Percentiles rank a stretch among this genome's conserved stretches.
phyloP scores from a whole-genome alignment of 345 rosid species.

The Bruguiera gymnorhiza region DNA sequence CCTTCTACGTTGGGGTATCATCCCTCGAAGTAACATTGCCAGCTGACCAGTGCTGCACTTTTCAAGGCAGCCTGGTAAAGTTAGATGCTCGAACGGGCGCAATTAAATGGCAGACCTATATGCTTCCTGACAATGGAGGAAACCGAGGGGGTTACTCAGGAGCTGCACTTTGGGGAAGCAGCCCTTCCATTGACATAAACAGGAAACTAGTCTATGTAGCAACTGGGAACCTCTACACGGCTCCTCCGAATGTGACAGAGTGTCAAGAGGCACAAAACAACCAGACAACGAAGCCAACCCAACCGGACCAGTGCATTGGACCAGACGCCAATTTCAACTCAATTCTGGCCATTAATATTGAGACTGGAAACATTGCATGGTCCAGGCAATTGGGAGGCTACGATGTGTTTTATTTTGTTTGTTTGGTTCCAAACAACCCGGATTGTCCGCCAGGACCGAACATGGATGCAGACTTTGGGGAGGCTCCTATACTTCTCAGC shows the following conservation, averaged over 20 bases:
- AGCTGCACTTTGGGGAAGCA: slow-evolving; percentile 50
- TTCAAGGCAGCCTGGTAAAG: slow-evolving; percentile 37
- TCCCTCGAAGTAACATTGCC: slow-evolving; percentile 36
- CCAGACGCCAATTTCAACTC: slow-evolving; percentile 34
- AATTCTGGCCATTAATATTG: slow-evolving; percentile 29
- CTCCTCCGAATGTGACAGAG: slow-evolving; percentile 30
- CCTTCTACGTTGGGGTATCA: slow-evolving; percentile 35
- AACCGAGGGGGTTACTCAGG: slow-evolving; percentile 40
- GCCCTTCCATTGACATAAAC: slow-evolving; percentile 36
- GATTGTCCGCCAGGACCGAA: slow-evolving; percentile 52
- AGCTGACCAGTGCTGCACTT: slow-evolving; percentile 35
- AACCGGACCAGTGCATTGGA: slow-evolving; percentile 39
- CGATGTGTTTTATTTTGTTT: slow-evolving; percentile 39
- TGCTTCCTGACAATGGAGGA: slow-evolving; percentile 43
- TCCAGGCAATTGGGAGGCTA: slow-evolving; percentile 41
- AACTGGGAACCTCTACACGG: slow-evolving; percentile 42
- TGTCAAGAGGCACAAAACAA: slow-evolving; percentile 44
- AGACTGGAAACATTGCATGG: slow-evolving; percentile 36
- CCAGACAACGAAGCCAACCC: slow-evolving; percentile 32
- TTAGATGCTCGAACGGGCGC: slow-evolving; percentile 19
- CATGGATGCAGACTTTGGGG: slow-evolving; percentile 54
- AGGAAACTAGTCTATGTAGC: slow-evolving; percentile 38
- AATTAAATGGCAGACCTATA: slow-evolving; percentile 32
- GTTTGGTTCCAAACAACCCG: slow-evolving; percentile 42
- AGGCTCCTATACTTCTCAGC: slow-evolving; percentile 39